These are phyloP conservation scores for Chaetomiaceae sp. DNA, from an alignment of 2,329 filamentous ascomycete species.

Conservation along the genomic window DNA sequence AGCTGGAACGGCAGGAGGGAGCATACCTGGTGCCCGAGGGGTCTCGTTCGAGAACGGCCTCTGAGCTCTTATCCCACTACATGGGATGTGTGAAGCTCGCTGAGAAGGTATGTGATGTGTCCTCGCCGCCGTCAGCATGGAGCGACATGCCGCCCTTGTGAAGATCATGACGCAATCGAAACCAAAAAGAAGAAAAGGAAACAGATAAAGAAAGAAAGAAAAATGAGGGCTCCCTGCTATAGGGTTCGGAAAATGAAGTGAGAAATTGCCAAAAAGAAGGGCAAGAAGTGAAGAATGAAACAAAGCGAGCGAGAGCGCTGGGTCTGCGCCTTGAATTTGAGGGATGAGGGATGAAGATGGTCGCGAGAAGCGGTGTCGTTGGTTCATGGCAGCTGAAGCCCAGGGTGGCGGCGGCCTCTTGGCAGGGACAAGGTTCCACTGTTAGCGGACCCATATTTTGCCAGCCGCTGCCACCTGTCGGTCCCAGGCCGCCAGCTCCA, in stretches of 20 bases:
- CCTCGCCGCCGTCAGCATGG: background rate
- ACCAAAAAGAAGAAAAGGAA: background rate
- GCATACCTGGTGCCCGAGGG: constrained; percentile 10
- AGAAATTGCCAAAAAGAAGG: constrained; percentile 4
- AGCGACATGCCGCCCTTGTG: constrained; percentile 11
- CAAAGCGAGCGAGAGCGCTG: constrained; percentile 6
- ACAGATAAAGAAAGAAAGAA: background rate
- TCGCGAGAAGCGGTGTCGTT: constrained; percentile 7
- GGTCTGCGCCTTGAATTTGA: constrained; percentile 7
- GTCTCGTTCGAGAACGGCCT: constrained; percentile 10
- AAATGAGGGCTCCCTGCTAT: background rate
- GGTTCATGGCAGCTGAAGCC: constrained; percentile 11
- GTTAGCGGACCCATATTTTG: background rate
- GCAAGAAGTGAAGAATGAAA: constrained; percentile 5
- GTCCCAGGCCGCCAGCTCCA: too few species aligned
- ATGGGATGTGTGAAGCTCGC: background rate
- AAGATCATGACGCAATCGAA: constrained; percentile 5
- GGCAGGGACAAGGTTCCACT: background rate
- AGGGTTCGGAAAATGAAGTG: background rate
- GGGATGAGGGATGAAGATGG: background rate
- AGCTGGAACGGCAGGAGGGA: too few species aligned
- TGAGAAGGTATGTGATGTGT: background rate
- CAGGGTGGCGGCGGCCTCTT: background rate
- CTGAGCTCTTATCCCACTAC: background rate
- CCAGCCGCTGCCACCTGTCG: background rate